phyloP scores from a whole-genome alignment of 2,329 filamentous ascomycete species.

The Akanthomyces lecanii region DNA sequence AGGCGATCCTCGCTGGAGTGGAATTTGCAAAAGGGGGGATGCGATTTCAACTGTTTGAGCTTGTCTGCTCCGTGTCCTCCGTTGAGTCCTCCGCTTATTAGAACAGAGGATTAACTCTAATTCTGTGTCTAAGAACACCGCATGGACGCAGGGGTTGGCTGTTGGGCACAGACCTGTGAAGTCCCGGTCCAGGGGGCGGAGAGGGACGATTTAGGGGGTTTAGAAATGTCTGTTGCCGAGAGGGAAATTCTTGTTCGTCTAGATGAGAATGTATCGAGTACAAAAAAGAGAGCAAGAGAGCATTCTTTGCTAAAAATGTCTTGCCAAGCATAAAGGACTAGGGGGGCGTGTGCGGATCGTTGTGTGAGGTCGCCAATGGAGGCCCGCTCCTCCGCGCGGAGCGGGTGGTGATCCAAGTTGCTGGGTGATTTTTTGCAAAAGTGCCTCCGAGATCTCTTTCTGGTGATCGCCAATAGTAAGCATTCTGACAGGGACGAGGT shows the following conservation, averaged over 20 bases:
- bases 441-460: background rate
- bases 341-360: background rate
- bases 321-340: background rate
- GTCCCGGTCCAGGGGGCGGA: background rate
- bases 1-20: background rate
- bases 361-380: slow-evolving; percentile 14
- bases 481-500: background rate
- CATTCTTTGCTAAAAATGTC: background rate
- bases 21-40: background rate
- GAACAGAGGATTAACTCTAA: background rate
- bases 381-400: background rate
- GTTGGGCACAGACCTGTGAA: background rate
- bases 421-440: background rate
- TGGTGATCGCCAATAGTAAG: background rate
- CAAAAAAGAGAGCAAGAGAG: background rate
- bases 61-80: background rate
- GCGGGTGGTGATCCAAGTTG: background rate
- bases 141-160: background rate
- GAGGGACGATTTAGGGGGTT: background rate
- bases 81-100: no score
- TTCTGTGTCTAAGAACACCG: background rate
- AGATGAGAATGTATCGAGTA: slow-evolving; percentile 10
- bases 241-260: background rate
- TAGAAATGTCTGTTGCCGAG: background rate
- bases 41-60: background rate